Evolutionary conservation across 1,139 yeast genomes (phyloP), one percentile per base, ranked within the genome.

Genomic region (Arxiozyma heterogenica): DNA sequence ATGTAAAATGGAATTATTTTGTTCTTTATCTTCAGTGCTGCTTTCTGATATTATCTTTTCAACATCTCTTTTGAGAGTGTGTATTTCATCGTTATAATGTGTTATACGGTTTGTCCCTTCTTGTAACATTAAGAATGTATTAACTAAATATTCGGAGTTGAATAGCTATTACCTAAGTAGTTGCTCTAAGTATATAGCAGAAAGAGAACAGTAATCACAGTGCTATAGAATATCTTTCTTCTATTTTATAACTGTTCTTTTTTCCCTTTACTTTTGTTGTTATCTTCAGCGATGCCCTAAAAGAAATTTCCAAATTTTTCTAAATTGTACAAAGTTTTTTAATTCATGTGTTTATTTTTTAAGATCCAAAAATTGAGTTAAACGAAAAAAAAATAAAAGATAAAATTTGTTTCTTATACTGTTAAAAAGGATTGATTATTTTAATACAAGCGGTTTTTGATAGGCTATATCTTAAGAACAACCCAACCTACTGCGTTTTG

Each of bases 21-120:
- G 58, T 30, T 57, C 53, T 47, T 62, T 68, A 52, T 64, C 67
- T 22, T 58, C 58, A 20, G 42, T 49, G 20, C 61, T 51, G 34
- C 57, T 58, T 23, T 52, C 51, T 44, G 61, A 63, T 25, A 59
- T 41, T 11, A 46, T 20, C 3, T 20, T 4, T n/a, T 41, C 25
- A 22, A 44, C n/a, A n/a, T 44, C 47, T 25, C n/a, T 27, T 17
- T 17, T 25, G 12, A 25, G 30, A 25, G 39, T 44, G 11, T 44
- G 39, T 25, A 44, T 25, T 20, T 44, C 47, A 23, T 30, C 9
- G 25, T 44, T 44, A 5, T 44, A 44, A 17, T 25, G 18, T 44
- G 38, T 9, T n/a, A 25, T 44, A 25, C 6, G 25, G n/a, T 25
- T 44, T 11, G 5, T 15, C n/a, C 39, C 39, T 12, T 34, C 6